Evolutionary conservation across 306 rosid genomes (phyloP), one percentile per base, ranked within the genome.

Genomic region (Cicer arietinum): DNA sequence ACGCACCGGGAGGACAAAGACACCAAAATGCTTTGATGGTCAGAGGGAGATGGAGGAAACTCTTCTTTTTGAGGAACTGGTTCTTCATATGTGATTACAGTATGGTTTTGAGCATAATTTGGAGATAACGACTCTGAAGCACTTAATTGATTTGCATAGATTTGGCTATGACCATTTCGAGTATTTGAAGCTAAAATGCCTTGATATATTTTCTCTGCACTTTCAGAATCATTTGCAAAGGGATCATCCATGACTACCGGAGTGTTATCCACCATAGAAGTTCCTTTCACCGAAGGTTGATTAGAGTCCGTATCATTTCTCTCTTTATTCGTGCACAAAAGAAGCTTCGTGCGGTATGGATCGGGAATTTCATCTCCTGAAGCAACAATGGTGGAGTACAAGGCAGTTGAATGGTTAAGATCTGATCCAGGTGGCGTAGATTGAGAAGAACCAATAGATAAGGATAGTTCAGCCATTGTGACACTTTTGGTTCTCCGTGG

Each of bases 1-100:
- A 95, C 88, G 6, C 99, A 95, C 60, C 99, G 90, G 53, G 98
- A 92, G 46, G 99, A 95, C 75, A 89, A 83, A 13, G 99, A 95
- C 59, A 95, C 99, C 88, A 95, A 89, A 83, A 95, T 95, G 82
- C 96, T 95, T 80, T 92, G 99, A 82, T 90, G 95, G 82, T 95
- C 98, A 54, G 92, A 84, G 57, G 96, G 98, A 45, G 96, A 88
- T 42, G 90, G 90, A 72, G 96, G 95, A 85, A 92, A 92, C 58
- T 84, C 97, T 87, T 94, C 97, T 82, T 85, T 86, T 22, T 71
- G 35, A 30, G 67, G 79, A 75, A 71, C 66, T 14, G 67, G 66
- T 48, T 80, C 91, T 82, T 80, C 88, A 71, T 83, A 84, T 73
- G 71, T 44, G 73, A 80, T 48, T 66, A 8, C 82, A 6, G 62